Base-by-base conservation (phyloP, 1,284 basidiomycete species). In the Ustilago nuda region DNA sequence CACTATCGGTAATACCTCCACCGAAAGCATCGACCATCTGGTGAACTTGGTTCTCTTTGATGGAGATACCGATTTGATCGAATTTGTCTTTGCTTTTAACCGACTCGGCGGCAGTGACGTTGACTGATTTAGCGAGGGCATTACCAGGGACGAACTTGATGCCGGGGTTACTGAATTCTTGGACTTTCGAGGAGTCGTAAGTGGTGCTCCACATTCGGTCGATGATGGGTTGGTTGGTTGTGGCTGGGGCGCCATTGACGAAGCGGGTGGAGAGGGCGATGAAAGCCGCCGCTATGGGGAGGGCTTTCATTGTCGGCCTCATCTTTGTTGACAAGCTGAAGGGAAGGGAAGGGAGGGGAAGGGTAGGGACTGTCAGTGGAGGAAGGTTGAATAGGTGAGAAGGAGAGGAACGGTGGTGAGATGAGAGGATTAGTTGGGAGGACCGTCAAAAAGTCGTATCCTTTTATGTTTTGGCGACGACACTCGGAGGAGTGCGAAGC, bases 1-100 rank as follows among this genome's bases (percentile, higher is more conserved):
- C 74, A 17, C 70, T 59, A 35, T 80, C 79, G 33, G 79, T 78
- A 56, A 80, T 63, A 15, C 79, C 79, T 7, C 73, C 77, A 12
- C 77, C 77, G 15, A 76, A 63, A 1, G 66, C n/a, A 19, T 73
- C 66, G 46, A 79, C 73, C 13, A 60, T 35, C 54, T 79, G 77
- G 27, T 66, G 65, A 1, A 77, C 33, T n/a, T 77, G 62, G 33
- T 76, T 60, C 8, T 73, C 68, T 4, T 55, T 23, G 27, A 79
- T 53, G 13, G 55, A 19, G 66, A 76, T 66, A 30, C 70, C 69
- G 54, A 73, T 59, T 6, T 39, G 54, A 36, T 77, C 64, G 60
- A 64, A 54, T 23, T 43, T 15, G 30, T 50, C 35, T 9, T 43
- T 48, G 39, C 7, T 11, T 8, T 45, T 27, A 13, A 33, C 56